Conservation (phyloP, 306 rosid genomes). For the Quercus ilex region DNA sequence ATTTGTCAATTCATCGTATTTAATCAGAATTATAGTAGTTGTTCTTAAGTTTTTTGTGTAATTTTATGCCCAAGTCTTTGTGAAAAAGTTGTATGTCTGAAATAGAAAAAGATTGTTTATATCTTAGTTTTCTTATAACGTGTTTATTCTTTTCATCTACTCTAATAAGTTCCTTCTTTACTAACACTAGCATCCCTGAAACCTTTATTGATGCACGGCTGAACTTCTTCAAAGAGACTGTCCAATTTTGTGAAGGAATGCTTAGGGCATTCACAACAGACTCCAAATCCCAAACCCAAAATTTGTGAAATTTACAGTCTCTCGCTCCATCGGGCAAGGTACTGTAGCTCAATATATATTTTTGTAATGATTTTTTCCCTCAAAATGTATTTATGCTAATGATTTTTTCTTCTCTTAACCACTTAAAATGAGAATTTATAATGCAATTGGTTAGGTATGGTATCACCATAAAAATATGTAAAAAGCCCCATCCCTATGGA, state of each 20-base stretch:
- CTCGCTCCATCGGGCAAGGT: no score
- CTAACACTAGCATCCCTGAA: background rate
- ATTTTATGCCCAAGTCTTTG: slow-evolving; percentile 12
- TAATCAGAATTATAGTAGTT: slow-evolving; percentile 6
- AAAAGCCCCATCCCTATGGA: no score
- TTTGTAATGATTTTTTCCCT: no score
- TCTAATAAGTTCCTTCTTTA: background rate
- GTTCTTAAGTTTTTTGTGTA: slow-evolving; percentile 11
- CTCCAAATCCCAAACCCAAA: no score
- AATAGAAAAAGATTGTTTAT: background rate
- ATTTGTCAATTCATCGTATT: slow-evolving; percentile 25
- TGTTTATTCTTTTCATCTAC: background rate
- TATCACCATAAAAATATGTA: no score
- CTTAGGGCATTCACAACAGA: no score
- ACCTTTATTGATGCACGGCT: background rate
- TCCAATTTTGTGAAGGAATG: background rate
- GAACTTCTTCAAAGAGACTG: background rate
- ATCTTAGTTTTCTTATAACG: background rate
- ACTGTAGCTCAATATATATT: no score
- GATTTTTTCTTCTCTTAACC: no score
- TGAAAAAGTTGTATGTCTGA: slow-evolving; percentile 18
- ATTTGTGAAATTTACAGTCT: no score
- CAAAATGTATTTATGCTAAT: no score
- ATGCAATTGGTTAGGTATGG: no score
- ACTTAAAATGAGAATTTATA: no score